Percentiles rank a stretch among this genome's conserved stretches.
These are phyloP conservation scores for Striga asiatica DNA, from an alignment of 257 asterid species.

Conservation along the genomic window DNA sequence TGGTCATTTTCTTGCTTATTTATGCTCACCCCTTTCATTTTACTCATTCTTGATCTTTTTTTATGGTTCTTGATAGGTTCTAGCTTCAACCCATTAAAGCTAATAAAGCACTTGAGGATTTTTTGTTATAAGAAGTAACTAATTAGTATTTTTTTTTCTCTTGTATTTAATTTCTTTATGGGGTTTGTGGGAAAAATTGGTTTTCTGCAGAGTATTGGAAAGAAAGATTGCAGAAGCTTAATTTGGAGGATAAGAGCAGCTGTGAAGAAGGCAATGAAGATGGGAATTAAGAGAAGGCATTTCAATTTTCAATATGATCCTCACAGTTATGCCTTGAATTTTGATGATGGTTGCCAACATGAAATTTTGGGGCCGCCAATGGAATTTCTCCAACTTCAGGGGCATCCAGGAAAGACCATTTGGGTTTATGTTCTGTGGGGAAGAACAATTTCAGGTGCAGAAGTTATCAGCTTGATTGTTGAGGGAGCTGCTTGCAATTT, in stretches of 20 bases:
- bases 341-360: constrained; percentile 44
- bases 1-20: background rate
- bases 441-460: constrained; percentile 6
- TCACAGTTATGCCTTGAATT: constrained; percentile 62
- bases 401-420: constrained; percentile 5
- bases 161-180: too few species aligned
- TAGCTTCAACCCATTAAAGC: too few species aligned
- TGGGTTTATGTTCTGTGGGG: constrained; percentile 39
- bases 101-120: too few species aligned
- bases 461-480: background rate
- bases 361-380: constrained; percentile 7
- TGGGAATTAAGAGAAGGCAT: constrained; percentile 16
- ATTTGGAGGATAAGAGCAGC: constrained; percentile 43
- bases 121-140: too few species aligned
- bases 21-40: too few species aligned
- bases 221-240: constrained; percentile 33
- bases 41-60: too few species aligned
- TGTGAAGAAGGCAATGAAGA: constrained; percentile 28
- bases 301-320: constrained; percentile 55
- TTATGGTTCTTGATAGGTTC: too few species aligned
- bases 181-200: constrained; percentile 23
- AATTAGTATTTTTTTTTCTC: too few species aligned
- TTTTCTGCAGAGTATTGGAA: constrained; percentile 24
- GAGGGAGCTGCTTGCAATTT: background rate
- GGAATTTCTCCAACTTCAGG: constrained; percentile 4